Evolutionary conservation across 1,139 yeast species (phyloP), one percentile per base, ranked within the genome.

Genomic region (Yamadazyma buinensis): DNA sequence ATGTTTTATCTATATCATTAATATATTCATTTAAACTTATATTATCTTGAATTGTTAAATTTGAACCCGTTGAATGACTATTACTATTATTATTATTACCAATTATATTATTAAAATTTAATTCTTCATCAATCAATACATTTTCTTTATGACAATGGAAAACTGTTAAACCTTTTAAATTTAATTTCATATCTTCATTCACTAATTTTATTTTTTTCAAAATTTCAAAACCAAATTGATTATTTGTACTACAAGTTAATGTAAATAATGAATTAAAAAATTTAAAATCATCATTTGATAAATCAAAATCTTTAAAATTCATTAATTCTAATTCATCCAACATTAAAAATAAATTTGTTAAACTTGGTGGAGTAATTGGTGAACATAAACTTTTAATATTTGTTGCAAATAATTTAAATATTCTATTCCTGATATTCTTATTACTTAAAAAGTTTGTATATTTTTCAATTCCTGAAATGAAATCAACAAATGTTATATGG

Each of bases 401-500:
- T 11, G 62, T 57, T 21, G 58, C 56, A 44, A 62, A 61, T 28
- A 64, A 43, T 46, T 64, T 64, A 45, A 57, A 60, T 18, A 64
- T 52, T 36, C 49, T 49, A 30, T 49, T 49, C 26, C 71, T 43
- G n/a, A 63, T 44, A 38, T 60, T 58, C 14, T 35, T 38, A 34
- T 56, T 45, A 26, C 40, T 37, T 20, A 61, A 42, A 34, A 63
- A 64, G 12, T 40, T 38, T 11, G 61, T 54, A 23, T 62, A 45
- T 33, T 55, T 49, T 7, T 37, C 41, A 12, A 60, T 49, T 1
- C 67, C 67, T 13, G 40, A 41, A 11, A 48, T 31, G 36, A 56
- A 59, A 36, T 64, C 65, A 19, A 53, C 39, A 37, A 63, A 64
- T 4, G 68, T 58, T 26, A 63, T 61, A 37, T 64, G 69, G 22